Percentiles rank a stretch among this genome's conserved stretches.
phyloP scores from a whole-genome alignment of 805 yeast species.

The Wickerhamia fluorescens region DNA sequence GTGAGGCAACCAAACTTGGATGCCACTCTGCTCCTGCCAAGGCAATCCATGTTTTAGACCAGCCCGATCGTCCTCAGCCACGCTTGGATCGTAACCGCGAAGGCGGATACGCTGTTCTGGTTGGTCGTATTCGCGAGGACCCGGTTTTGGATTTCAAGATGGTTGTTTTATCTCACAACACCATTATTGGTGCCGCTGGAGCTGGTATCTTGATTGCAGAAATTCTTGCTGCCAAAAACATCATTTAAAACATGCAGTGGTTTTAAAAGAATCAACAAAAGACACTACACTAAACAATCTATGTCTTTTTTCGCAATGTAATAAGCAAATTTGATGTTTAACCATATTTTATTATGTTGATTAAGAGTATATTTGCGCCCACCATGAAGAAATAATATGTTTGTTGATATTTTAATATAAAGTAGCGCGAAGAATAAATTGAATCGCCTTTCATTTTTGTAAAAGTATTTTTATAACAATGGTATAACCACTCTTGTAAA shows the following conservation, averaged over 20 bases:
- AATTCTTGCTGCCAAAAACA: constrained; percentile 66
- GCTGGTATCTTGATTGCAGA: constrained; percentile 96
- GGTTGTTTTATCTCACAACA: constrained; percentile 96
- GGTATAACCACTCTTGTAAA: too few species aligned
- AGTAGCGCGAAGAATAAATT: too few species aligned
- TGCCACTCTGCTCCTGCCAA: constrained; percentile 93
- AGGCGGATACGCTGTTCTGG: constrained; percentile 87
- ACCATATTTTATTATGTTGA: too few species aligned
- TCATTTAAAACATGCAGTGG: constrained; percentile 52
- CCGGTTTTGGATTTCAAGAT: constrained; percentile 90
- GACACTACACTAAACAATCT: too few species aligned
- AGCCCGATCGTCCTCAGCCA: constrained; percentile 94
- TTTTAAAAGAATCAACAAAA: too few species aligned
- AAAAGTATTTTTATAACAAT: too few species aligned
- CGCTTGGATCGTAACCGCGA: constrained; percentile 95
- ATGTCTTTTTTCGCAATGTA: too few species aligned
- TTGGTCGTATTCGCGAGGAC: constrained; percentile 90
- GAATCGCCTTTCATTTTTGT: too few species aligned
- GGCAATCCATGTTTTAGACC: constrained; percentile 87
- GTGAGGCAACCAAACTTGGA: constrained; percentile 74
- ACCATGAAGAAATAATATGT: too few species aligned
- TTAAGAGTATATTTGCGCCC: too few species aligned
- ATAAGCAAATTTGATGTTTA: too few species aligned
- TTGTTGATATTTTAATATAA: too few species aligned
- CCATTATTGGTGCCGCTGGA: constrained; percentile 98